Conservation (phyloP, 345 rosid genomes). For the Sisymbrium irio region DNA sequence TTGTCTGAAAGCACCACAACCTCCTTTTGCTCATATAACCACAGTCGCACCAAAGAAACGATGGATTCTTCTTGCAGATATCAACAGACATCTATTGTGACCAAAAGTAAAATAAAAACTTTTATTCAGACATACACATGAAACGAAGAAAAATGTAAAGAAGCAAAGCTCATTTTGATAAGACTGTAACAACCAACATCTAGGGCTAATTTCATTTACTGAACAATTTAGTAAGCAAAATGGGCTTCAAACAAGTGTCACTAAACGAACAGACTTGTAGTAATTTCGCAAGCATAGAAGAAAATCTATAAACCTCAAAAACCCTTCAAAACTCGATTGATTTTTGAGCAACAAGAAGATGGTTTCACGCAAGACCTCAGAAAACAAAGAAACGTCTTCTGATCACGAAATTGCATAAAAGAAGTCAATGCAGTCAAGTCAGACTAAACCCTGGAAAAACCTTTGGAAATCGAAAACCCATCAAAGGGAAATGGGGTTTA, state of each 20-base stretch:
- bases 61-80: conserved; percentile 30
- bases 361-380: neutral
- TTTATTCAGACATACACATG: neutral
- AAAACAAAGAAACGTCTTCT: neutral
- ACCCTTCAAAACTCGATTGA: neutral
- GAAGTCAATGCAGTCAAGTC: neutral
- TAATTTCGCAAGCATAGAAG: neutral
- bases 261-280: neutral
- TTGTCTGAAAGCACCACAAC: conserved; percentile 54
- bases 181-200: neutral
- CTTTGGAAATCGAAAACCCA: neutral
- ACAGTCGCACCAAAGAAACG: conserved; percentile 45
- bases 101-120: neutral
- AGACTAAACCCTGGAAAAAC: conserved; percentile 19
- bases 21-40: conserved; percentile 65
- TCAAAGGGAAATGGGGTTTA: neutral
- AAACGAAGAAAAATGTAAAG: neutral
- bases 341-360: neutral
- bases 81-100: conserved; percentile 31
- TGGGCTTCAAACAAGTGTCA: neutral
- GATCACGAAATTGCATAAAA: neutral
- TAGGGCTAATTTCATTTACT: conserved; percentile 1
- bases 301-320: neutral
- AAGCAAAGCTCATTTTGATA: neutral
- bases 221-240: neutral